Evolutionary conservation across 495 filamentous ascomycete genomes (phyloP).

Genomic region (Hyaloscypha hepaticicola): DNA sequence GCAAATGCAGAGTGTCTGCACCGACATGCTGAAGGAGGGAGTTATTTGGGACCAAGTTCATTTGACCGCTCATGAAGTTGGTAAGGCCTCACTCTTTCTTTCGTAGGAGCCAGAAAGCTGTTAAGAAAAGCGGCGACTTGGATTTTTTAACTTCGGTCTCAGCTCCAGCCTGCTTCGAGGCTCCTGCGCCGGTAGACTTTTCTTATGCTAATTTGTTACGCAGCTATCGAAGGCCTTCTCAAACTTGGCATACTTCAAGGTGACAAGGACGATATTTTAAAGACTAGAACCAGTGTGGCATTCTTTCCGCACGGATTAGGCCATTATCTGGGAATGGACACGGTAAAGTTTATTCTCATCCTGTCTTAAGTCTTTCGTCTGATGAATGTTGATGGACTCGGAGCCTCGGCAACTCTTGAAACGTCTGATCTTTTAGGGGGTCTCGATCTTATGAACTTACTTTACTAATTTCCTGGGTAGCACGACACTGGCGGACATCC

Average conservation of each 20-base stretch:
- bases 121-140: no score
- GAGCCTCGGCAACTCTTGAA: no score
- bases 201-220: neutral
- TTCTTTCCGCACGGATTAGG: slow-evolving; percentile 94
- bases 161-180: no score
- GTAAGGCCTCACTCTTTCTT: neutral
- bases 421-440: no score
- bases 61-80: slow-evolving; percentile 67
- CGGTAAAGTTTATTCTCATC: slow-evolving; percentile 29
- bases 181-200: no score
- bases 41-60: slow-evolving; percentile 87
- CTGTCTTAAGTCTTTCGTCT: no score
- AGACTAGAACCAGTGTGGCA: slow-evolving; percentile 70
- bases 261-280: slow-evolving; percentile 67
- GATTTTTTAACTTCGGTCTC: no score
- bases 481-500: slow-evolving; percentile 89
- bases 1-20: slow-evolving; percentile 78
- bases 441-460: neutral
- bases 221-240: slow-evolving; percentile 74
- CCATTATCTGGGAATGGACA: slow-evolving; percentile 90
- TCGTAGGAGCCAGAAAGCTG: no score
- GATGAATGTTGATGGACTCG: no score
- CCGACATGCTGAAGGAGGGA: slow-evolving; percentile 69
- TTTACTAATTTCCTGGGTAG: neutral
- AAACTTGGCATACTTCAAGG: slow-evolving; percentile 73